Evolutionary conservation across 2,329 filamentous ascomycete genomes (phyloP), one percentile per base, ranked within the genome.

Genomic region (Penicillium aurantiogriseum): DNA sequence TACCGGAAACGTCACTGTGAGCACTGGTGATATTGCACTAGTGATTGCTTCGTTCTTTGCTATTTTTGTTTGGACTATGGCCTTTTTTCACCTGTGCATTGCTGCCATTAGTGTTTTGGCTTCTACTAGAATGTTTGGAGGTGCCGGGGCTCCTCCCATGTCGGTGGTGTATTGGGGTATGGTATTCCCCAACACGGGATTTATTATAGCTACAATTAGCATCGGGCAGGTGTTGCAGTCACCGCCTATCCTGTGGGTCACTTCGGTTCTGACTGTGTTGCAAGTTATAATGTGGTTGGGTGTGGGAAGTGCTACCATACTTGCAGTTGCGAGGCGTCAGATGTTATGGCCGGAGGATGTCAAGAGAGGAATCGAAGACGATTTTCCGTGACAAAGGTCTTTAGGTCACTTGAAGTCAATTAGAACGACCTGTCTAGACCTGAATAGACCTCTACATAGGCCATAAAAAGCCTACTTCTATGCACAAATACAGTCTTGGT

Each of bases 71-170:
- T 78, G 79, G 73, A 71, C 78, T 0, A 76, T 83, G 39, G 75
- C 77, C 4, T 76, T 81, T 48, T 83, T 80, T 77, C 81, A 81
- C 67, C 81, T 81, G 66, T 76, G 74, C 63, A 75, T 81, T 51
- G 72, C 72, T 0, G 71, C 70, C 1, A 60, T 79, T 0, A 69
- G 72, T 3, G 70, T 78, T 10, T n/a, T 78, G 9, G 42, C 54
- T 19, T 33, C 43, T 11, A 35, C 31, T 19, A 54, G 47, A 11
- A 29, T 39, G 1, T 46, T 54, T 13, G 39, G 54, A 21, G 48
- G 56, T n/a, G 2, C 31, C n/a, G 45, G 48, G 11, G 38, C 46
- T 15, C 27, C 51, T 13, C 15, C 21, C 25, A 62, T 58, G 51
- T 57, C 60, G 7, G 23, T 65, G 17, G 43, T 49, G 10, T 67